A percentile compares a stretch with the other conserved stretches of the same genome.
These are phyloP conservation scores for Solanum aculeatissimum DNA, from an alignment of 305 asterid species.

Conservation along the genomic window DNA sequence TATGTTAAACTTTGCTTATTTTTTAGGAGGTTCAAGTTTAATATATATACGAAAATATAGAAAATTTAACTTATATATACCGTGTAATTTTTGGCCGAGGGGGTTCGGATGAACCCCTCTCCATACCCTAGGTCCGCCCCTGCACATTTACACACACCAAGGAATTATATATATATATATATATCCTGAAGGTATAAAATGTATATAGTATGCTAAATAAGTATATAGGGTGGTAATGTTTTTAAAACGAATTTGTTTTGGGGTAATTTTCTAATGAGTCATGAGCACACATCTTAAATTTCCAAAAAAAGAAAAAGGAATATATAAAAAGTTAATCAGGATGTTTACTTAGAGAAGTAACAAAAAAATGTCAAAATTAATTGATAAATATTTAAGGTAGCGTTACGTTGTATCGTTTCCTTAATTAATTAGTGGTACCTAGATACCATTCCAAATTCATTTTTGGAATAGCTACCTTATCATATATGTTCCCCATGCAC, in stretches of 20 bases:
- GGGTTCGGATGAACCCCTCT: no score
- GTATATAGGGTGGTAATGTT: no score
- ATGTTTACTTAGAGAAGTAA: neutral
- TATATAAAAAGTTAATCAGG: neutral
- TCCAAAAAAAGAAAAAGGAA: neutral
- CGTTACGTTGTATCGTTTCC: neutral
- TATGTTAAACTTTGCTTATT: no score
- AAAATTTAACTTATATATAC: no score
- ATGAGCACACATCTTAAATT: neutral
- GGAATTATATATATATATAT: no score
- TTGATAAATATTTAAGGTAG: neutral
- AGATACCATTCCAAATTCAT: neutral
- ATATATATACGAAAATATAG: no score
- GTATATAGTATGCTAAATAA: no score
- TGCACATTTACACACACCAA: no score
- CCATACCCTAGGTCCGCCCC: no score
- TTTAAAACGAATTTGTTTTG: neutral
- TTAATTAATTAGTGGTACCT: neutral
- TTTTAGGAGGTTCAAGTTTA: no score
- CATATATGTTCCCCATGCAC: neutral
- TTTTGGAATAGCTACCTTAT: slow-evolving; percentile 1
- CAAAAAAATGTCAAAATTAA: neutral
- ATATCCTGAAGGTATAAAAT: no score
- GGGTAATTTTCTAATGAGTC: neutral
- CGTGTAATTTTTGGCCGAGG: no score